These are phyloP conservation scores for Phytopythium cucurbitacearum DNA, from an alignment of 352 stramenopile species.

Conservation along the genomic window DNA sequence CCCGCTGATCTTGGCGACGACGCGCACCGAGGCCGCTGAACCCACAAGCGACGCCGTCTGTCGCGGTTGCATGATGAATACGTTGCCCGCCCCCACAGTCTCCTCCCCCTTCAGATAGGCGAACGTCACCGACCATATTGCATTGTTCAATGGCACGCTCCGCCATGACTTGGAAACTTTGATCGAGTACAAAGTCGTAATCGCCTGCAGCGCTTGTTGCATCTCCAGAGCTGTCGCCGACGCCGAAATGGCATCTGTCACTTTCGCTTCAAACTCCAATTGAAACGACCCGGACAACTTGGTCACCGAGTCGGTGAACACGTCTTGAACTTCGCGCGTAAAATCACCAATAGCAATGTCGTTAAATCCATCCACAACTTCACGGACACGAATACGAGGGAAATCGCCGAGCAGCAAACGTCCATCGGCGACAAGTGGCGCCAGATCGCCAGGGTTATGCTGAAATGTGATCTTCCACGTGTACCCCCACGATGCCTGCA, in stretches of 20 bases:
- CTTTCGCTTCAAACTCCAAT: constrained; percentile 88
- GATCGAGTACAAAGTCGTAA: constrained; percentile 84
- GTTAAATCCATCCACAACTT: constrained; percentile 70
- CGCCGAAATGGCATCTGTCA: constrained; percentile 65
- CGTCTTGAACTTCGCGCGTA: constrained; percentile 92
- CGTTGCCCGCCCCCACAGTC: constrained; percentile 89
- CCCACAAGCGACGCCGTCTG: constrained; percentile 52
- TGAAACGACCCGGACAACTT: constrained; percentile 78
- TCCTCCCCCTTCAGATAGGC: constrained; percentile 90
- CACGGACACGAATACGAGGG: constrained; percentile 71
- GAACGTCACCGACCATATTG: constrained; percentile 93
- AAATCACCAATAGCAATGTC: constrained; percentile 92
- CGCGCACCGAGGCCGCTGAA: constrained; percentile 44
- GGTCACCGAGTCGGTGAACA: constrained; percentile 62
- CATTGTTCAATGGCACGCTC: constrained; percentile 43
- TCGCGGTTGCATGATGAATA: constrained; percentile 69
- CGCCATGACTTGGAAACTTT: constrained; percentile 55
- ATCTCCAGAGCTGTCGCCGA: constrained; percentile 81
- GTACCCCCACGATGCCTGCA: constrained; percentile 75
- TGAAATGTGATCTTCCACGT: constrained; percentile 92
- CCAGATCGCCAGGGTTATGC: constrained; percentile 85
- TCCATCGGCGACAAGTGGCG: constrained; percentile 76
- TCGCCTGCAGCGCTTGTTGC: constrained; percentile 67
- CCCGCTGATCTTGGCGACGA: constrained; percentile 87
- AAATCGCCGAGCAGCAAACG: constrained; percentile 86